Evolutionary conservation across 1,284 basidiomycete genomes (phyloP).

Genomic region (Apiotrichum siamense): DNA sequence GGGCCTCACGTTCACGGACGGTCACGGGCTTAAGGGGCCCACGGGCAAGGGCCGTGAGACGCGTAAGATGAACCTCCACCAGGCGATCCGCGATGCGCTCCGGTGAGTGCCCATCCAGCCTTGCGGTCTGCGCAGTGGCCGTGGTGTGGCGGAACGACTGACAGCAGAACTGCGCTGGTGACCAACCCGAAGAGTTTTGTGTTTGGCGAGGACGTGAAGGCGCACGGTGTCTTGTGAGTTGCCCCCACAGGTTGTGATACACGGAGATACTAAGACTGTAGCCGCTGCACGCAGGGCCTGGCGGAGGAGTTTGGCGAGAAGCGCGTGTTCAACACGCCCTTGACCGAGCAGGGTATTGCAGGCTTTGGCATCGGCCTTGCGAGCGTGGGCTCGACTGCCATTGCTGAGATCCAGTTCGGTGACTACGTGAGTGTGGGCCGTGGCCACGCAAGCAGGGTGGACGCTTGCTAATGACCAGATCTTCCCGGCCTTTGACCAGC

Average conservation of each 20-base stretch:
- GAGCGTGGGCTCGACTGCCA: conserved; percentile 86
- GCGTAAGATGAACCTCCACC: conserved; percentile 84
- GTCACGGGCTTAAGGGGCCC: conserved; percentile 50
- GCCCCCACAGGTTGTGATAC: conserved; percentile 35
- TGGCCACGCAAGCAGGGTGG: no score
- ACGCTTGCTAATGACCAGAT: conserved; percentile 51
- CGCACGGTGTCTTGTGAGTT: conserved; percentile 87
- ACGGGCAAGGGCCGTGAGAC: conserved; percentile 72
- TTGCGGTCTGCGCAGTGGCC: neutral
- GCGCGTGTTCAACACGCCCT: conserved; percentile 89
- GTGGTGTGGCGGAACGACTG: neutral
- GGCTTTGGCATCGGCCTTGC: conserved; percentile 91
- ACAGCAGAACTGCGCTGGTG: conserved; percentile 62
- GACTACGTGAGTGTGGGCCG: conserved; percentile 43
- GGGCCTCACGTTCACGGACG: conserved; percentile 64
- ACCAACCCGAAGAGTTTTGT: conserved; percentile 82
- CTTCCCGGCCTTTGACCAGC: conserved; percentile 82
- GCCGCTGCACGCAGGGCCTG: conserved; percentile 59
- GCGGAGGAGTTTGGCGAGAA: conserved; percentile 90
- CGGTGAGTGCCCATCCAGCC: no score
- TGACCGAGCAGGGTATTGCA: conserved; percentile 91
- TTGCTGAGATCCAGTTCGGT: conserved; percentile 76
- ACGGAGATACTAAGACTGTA: neutral
- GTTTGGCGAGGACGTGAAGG: conserved; percentile 90
- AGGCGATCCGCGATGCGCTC: conserved; percentile 81